Percentiles rank a stretch among this genome's conserved stretches.
These are phyloP conservation scores for Aspergillus udagawae DNA, from an alignment of 2,329 filamentous ascomycete species.

Conservation along the genomic window DNA sequence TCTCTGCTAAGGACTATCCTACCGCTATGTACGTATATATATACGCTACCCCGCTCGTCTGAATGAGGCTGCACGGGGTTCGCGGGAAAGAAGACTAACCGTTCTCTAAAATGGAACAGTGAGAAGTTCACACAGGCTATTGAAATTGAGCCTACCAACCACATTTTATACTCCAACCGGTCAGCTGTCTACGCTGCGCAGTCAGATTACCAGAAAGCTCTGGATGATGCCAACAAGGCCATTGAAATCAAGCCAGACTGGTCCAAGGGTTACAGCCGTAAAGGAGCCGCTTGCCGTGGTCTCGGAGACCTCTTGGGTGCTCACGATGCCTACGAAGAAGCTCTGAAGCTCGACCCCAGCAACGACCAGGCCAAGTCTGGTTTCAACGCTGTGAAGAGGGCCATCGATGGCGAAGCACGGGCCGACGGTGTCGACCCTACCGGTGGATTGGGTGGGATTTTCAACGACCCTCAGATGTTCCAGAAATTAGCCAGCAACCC, in stretches of 20 bases:
- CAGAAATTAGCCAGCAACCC: conserved; percentile 91
- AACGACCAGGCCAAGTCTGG: conserved; percentile 93
- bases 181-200: conserved; percentile 85
- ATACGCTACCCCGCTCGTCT: conserved; percentile 38
- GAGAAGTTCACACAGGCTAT: conserved; percentile 95
- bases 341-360: conserved; percentile 84
- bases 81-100: background rate
- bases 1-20: conserved; percentile 93
- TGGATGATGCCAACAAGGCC: conserved; percentile 88
- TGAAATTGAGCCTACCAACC: conserved; percentile 78
- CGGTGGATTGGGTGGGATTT: conserved; percentile 82
- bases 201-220: conserved; percentile 77
- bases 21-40: conserved; percentile 78
- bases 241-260: conserved; percentile 95
- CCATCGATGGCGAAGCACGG: conserved; percentile 72
- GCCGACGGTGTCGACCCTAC: conserved; percentile 64
- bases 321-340: conserved; percentile 86
- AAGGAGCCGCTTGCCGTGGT: conserved; percentile 87
- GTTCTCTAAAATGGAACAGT: conserved; percentile 45
- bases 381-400: conserved; percentile 76
- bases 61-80: conserved; percentile 10
- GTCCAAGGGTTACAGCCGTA: conserved; percentile 93
- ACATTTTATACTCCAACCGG: conserved; percentile 97
- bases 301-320: conserved; percentile 78
- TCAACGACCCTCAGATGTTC: conserved; percentile 85